Percentiles rank a stretch among this genome's conserved stretches.
phyloP scores from a whole-genome alignment of 2,329 filamentous ascomycete species.

The Plenodomus biglobosus region DNA sequence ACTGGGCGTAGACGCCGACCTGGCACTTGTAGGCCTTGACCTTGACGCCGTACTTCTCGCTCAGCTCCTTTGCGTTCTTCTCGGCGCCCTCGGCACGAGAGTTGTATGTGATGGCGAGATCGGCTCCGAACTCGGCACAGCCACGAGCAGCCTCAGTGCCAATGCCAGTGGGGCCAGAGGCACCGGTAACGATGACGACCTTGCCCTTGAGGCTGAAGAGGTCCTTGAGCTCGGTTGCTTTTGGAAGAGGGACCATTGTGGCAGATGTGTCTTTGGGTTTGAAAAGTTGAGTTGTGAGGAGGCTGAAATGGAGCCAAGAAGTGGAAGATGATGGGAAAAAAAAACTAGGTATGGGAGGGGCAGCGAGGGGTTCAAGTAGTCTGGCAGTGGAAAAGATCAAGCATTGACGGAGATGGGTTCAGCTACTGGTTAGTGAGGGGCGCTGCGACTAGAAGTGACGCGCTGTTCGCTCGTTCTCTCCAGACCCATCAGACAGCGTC shows the following conservation, averaged over 20 bases:
- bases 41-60: constrained; percentile 63
- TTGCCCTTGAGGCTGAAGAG: constrained; percentile 57
- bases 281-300: constrained; percentile 8
- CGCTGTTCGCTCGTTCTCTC: constrained; percentile 18
- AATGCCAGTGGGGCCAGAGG: constrained; percentile 66
- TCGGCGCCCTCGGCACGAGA: constrained; percentile 63
- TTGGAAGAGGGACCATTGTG: constrained; percentile 53
- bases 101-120: constrained; percentile 68
- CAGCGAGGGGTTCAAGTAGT: constrained; percentile 41
- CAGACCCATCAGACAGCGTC: constrained; percentile 18
- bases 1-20: constrained; percentile 59
- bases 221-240: constrained; percentile 60
- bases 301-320: constrained; percentile 13
- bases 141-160: constrained; percentile 67
- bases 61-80: constrained; percentile 65
- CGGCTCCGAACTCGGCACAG: constrained; percentile 65
- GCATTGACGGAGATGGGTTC: constrained; percentile 22
- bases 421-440: constrained; percentile 34
- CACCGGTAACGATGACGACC: constrained; percentile 56
- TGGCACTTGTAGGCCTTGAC: constrained; percentile 68
- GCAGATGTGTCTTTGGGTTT: constrained; percentile 31
- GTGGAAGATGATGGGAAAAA: constrained; percentile 9
- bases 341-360: constrained; percentile 16
- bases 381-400: constrained; percentile 18
- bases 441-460: constrained; percentile 31